Conservation (phyloP, 352 stramenopile species). For the Bremia lactucae region DNA sequence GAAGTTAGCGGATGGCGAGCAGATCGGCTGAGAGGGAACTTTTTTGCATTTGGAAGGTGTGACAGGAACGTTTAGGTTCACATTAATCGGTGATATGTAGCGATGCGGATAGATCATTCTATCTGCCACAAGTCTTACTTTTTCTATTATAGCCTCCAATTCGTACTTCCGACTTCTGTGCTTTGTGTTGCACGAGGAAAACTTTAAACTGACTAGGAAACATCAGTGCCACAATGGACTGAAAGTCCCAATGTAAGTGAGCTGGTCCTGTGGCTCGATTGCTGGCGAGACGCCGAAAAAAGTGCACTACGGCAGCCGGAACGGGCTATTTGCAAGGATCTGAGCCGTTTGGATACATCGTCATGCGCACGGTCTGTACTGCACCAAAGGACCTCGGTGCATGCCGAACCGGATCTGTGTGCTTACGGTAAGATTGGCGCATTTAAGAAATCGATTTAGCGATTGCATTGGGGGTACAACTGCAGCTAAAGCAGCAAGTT, state of each 20-base stretch:
- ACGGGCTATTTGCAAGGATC: constrained; percentile 9
- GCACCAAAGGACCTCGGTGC: no score
- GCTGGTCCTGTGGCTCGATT: constrained; percentile 13
- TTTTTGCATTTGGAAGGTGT: constrained; percentile 19
- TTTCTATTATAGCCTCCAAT: background rate
- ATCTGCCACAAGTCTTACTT: background rate
- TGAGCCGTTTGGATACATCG: constrained; percentile 29
- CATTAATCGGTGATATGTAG: constrained; percentile 29
- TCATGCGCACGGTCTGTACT: no score
- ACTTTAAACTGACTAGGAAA: constrained; percentile 18
- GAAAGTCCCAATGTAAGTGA: constrained; percentile 4
- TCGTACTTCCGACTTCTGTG: background rate
- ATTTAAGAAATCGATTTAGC: no score
- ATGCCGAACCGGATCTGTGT: no score
- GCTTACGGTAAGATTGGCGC: no score
- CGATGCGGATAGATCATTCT: constrained; percentile 29
- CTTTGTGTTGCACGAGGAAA: constrained; percentile 18
- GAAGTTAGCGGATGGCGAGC: constrained; percentile 14
- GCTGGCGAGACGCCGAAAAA: constrained; percentile 9
- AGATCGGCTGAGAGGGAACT: constrained; percentile 3
- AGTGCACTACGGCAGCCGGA: constrained; percentile 13
- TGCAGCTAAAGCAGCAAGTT: no score
- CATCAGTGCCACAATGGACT: constrained; percentile 7
- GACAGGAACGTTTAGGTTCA: constrained; percentile 27
- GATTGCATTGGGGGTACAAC: no score